A percentile compares a stretch with the other conserved stretches of the same genome.
These are phyloP conservation scores for Heimioporus sp. DNA, from an alignment of 768 basidiomycete species.

Conservation along the genomic window DNA sequence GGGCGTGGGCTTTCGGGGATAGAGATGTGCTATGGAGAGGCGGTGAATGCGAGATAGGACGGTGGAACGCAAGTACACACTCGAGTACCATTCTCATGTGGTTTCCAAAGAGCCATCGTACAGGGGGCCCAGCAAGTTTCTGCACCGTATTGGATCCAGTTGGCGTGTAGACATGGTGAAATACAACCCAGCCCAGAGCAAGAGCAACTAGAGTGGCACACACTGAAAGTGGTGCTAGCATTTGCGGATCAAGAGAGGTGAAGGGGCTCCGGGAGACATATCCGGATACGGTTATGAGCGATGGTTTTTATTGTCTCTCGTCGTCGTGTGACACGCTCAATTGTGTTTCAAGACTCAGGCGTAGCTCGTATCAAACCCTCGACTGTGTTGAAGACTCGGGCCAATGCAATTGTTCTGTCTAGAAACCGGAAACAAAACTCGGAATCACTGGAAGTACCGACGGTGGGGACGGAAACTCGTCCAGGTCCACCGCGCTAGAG, in stretches of 20 bases:
- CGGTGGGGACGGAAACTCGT: conserved; percentile 48
- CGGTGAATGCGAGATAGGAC: not conserved
- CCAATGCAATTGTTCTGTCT: not conserved
- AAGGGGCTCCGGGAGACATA: conserved; percentile 1
- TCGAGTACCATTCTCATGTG: conserved; percentile 58
- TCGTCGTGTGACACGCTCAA: too few species aligned
- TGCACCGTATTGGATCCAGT: conserved; percentile 44
- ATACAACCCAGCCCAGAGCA: conserved; percentile 20
- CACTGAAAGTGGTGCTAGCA: conserved; percentile 1
- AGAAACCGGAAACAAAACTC: conserved; percentile 28
- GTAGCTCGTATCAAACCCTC: too few species aligned
- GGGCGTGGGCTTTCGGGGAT: conserved; percentile 54
- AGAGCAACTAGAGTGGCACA: conserved; percentile 8
- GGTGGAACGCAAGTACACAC: conserved; percentile 36
- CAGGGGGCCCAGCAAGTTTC: conserved; percentile 60
- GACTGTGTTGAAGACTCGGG: too few species aligned
- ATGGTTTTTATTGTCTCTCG: too few species aligned
- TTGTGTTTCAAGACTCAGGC: too few species aligned
- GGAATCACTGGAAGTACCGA: conserved; percentile 30
- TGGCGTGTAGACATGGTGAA: conserved; percentile 20
- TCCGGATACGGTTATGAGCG: not conserved
- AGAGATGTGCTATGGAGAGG: conserved; percentile 43
- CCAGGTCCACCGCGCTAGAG: conserved; percentile 41
- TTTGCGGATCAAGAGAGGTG: not conserved
- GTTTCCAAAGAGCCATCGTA: conserved; percentile 45